Evolutionary conservation across 345 rosid species (phyloP).

Genomic region (Diplotaxis tenuifolia): DNA sequence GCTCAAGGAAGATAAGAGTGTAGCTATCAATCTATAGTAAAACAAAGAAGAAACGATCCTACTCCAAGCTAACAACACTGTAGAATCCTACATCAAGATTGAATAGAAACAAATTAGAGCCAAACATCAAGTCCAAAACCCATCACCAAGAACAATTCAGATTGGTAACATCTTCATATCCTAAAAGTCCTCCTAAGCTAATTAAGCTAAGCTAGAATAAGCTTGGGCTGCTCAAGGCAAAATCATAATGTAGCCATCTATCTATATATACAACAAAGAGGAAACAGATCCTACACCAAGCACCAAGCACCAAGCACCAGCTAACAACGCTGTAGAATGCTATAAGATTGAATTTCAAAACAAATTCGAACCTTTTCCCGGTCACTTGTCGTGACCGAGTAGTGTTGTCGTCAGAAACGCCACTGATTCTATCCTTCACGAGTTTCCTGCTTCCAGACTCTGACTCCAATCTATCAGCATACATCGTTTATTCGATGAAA

Average conservation of each 20-base stretch:
- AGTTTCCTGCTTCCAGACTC: conserved; percentile 61
- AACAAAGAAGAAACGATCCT: background rate
- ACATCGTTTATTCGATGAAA: conserved; percentile 47
- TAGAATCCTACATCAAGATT: background rate
- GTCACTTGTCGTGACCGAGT: conserved; percentile 55
- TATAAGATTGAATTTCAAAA: background rate
- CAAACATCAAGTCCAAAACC: too few relatives aligned
- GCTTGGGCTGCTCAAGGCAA: background rate
- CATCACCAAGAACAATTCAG: too few relatives aligned
- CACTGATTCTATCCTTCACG: conserved; percentile 77
- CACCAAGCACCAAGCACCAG: conserved; percentile 7
- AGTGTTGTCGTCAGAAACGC: conserved; percentile 48
- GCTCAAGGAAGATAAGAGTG: conserved; percentile 3
- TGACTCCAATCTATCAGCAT: conserved; percentile 88
- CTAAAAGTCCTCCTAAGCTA: background rate
- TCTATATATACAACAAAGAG: too few relatives aligned
- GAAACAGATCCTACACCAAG: too few relatives aligned
- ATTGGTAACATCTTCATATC: too few relatives aligned
- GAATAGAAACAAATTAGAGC: conserved; percentile 30
- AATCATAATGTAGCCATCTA: conserved; percentile 8
- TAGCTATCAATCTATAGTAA: too few relatives aligned
- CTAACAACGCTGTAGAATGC: conserved; percentile 8
- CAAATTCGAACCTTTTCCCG: conserved; percentile 66
- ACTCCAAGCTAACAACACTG: conserved; percentile 15
- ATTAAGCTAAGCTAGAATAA: background rate